A percentile compares a stretch with the other conserved stretches of the same genome.
phyloP scores from a whole-genome alignment of 108 stramenopile genomes.

The Nitzschia sp. region DNA sequence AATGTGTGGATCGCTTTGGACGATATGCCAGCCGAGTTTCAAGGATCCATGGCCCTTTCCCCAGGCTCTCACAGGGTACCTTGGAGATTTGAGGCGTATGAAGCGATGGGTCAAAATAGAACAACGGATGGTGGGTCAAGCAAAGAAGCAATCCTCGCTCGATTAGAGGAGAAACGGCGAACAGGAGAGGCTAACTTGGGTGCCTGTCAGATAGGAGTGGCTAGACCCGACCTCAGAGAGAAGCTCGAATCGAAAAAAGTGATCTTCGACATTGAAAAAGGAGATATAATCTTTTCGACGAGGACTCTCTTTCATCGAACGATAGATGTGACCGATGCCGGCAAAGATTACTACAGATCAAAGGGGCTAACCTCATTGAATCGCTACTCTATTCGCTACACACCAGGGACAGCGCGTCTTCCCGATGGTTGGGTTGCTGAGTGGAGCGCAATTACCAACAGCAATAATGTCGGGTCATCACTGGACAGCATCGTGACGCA shows the following conservation, averaged over 20 bases:
- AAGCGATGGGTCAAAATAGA: slow-evolving; percentile 36
- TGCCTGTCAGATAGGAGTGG: slow-evolving; percentile 1
- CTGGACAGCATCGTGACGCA: slow-evolving; percentile 24
- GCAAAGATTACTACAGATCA: slow-evolving; percentile 7
- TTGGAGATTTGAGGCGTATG: slow-evolving; percentile 51
- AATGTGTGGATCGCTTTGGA: slow-evolving; percentile 44
- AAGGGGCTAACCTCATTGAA: slow-evolving; percentile 8
- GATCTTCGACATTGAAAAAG: slow-evolving; percentile 22
- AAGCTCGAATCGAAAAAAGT: slow-evolving; percentile 2
- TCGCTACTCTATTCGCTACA: slow-evolving; percentile 43
- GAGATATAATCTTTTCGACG: slow-evolving; percentile 33
- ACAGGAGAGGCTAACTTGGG: slow-evolving; percentile 6
- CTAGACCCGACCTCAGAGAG: slow-evolving; percentile 1
- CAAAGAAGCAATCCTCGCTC: slow-evolving; percentile 3
- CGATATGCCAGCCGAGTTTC: slow-evolving; percentile 24
- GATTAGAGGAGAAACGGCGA: slow-evolving; percentile 1
- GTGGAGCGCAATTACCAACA: slow-evolving; percentile 17
- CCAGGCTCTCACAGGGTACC: slow-evolving; percentile 37
- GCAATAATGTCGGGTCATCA: slow-evolving; percentile 20
- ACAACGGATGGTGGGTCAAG: slow-evolving; percentile 35
- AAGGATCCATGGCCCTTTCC: slow-evolving; percentile 34
- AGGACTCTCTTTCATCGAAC: slow-evolving; percentile 40
- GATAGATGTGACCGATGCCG: slow-evolving; percentile 16
- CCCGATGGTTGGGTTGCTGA: slow-evolving; percentile 21
- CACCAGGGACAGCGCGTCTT: slow-evolving; percentile 25